phyloP scores from a whole-genome alignment of 768 basidiomycete genomes.

The Grammothele lineata region DNA sequence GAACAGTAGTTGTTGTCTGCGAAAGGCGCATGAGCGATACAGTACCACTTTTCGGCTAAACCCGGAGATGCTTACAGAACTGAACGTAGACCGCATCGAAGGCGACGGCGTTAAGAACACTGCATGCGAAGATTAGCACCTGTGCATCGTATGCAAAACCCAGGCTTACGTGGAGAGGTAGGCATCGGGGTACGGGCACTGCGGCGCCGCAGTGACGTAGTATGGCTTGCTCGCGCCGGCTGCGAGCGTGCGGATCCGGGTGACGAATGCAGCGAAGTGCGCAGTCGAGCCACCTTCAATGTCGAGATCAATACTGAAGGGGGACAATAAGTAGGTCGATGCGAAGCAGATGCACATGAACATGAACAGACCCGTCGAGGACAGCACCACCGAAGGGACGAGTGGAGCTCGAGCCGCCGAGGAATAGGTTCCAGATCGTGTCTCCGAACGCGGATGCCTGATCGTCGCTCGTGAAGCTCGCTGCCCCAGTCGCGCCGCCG shows the following conservation, averaged over 20 bases:
- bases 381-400: conserved; percentile 71
- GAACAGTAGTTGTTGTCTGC: conserved; percentile 58
- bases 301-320: conserved; percentile 54
- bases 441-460: conserved; percentile 58
- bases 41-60: neutral
- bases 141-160: neutral
- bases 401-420: conserved; percentile 57
- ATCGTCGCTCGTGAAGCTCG: conserved; percentile 52
- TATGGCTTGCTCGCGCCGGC: conserved; percentile 53
- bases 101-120: conserved; percentile 52
- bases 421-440: conserved; percentile 69
- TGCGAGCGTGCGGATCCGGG: conserved; percentile 47
- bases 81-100: conserved; percentile 78
- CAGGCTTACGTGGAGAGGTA: conserved; percentile 38
- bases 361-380: conserved; percentile 55
- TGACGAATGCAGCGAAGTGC: conserved; percentile 36
- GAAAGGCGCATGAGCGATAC: neutral
- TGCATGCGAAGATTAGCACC: conserved; percentile 2
- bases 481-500: conserved; percentile 50
- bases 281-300: conserved; percentile 58
- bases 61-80: conserved; percentile 40
- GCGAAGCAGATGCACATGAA: too few relatives aligned
- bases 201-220: conserved; percentile 62
- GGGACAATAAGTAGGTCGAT: too few relatives aligned
- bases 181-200: conserved; percentile 68